A percentile compares a stretch with the other conserved stretches of the same genome.
Conservation (phyloP, 2,329 filamentous ascomycete genomes). For the Paraphoma sp. region DNA sequence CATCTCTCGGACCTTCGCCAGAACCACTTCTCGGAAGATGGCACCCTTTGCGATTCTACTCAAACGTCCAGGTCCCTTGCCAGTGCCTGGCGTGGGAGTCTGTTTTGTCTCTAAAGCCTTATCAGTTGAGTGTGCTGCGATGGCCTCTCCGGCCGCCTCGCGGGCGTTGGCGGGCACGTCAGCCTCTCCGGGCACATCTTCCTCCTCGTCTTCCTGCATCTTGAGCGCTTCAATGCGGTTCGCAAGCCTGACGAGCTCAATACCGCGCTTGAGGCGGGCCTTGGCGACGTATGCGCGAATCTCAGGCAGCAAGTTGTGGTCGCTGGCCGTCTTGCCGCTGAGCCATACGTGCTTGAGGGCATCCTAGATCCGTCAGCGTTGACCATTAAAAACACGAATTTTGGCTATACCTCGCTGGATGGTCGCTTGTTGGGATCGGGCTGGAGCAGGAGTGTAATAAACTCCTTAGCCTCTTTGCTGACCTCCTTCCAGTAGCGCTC, state of each 20-base stretch:
- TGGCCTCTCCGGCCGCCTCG: conserved; percentile 60
- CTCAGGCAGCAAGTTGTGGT: conserved; percentile 97
- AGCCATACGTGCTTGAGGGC: conserved; percentile 87
- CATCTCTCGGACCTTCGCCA: conserved; percentile 91
- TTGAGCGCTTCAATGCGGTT: conserved; percentile 96
- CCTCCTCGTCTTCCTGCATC: conserved; percentile 88
- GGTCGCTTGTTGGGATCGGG: conserved; percentile 78
- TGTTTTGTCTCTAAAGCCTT: conserved; percentile 41
- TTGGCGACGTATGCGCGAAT: conserved; percentile 93
- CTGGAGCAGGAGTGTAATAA: conserved; percentile 83
- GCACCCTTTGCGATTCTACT: conserved; percentile 68
- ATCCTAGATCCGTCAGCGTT: conserved; percentile 58
- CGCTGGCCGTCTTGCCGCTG: conserved; percentile 86
- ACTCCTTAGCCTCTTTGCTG: conserved; percentile 92
- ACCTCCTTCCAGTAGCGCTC: conserved; percentile 99
- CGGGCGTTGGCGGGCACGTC: conserved; percentile 69
- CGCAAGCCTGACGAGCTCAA: conserved; percentile 93
- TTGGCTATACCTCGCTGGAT: conserved; percentile 71
- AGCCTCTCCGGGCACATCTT: conserved; percentile 65
- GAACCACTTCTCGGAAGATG: conserved; percentile 92
- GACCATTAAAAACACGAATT: not conserved
- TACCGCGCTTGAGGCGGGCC: conserved; percentile 87
- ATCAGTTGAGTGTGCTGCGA: conserved; percentile 39
- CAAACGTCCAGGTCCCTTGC: conserved; percentile 58
- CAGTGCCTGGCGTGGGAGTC: conserved; percentile 17